Conservation (phyloP, 176 grass and related monocot species). For the Aegilops longissima region DNA sequence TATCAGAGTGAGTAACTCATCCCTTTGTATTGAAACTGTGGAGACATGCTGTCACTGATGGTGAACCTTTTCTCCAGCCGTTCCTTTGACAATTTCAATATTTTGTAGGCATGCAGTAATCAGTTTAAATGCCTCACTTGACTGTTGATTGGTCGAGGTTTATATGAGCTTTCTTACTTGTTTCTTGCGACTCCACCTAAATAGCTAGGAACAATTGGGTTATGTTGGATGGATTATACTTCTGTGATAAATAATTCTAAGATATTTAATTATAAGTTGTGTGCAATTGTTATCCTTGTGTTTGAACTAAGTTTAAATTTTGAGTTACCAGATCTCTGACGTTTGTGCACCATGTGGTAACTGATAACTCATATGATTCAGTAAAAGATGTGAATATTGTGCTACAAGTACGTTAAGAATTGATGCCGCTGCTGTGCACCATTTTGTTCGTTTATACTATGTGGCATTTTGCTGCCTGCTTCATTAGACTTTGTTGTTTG, state of each 20-base stretch:
- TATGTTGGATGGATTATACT: not conserved
- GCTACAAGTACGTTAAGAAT: slow-evolving; percentile 6
- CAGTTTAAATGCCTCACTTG: not conserved
- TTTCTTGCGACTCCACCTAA: not conserved
- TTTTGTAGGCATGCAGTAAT: not conserved
- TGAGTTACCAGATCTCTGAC: not conserved
- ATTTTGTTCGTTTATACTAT: slow-evolving; percentile 22
- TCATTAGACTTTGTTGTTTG: slow-evolving; percentile 9
- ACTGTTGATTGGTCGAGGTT: not conserved
- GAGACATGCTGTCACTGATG: not conserved
- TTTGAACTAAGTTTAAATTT: not conserved
- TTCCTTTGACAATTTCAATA: not conserved
- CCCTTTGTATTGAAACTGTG: not conserved
- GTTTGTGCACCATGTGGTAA: slow-evolving; percentile 2
- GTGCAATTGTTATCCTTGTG: not conserved
- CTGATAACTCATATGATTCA: not conserved
- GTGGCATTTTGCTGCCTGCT: not conserved
- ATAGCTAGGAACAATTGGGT: not conserved
- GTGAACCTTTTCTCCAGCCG: not conserved
- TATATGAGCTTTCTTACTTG: slow-evolving; percentile 7
- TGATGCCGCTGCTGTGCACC: not conserved
- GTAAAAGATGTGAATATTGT: slow-evolving; percentile 3
- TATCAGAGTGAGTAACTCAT: not conserved
- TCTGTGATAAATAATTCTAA: not conserved
- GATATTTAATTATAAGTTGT: not conserved